Evolutionary conservation across 257 asterid species (phyloP).

Genomic region (Salvia hispanica): DNA sequence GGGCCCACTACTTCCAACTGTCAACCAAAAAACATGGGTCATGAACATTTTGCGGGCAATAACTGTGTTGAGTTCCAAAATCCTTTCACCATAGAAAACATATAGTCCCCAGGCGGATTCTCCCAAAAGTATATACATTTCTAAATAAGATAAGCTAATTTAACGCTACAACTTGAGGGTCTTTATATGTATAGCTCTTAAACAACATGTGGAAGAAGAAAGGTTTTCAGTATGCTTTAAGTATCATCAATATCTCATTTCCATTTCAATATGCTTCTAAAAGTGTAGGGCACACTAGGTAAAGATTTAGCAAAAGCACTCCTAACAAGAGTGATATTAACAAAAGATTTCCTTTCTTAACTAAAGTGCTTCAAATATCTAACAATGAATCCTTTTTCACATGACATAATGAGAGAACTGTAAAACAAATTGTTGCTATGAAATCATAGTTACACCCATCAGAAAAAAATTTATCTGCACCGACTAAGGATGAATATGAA

Average conservation of each 20-base stretch:
- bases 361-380: background rate
- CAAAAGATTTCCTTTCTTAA: background rate
- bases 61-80: conserved; percentile 1
- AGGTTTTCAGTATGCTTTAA: background rate
- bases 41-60: conserved; percentile 5
- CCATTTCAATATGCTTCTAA: background rate
- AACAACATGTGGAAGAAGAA: background rate
- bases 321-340: background rate
- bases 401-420: background rate
- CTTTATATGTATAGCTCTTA: background rate
- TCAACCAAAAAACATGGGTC: conserved; percentile 3
- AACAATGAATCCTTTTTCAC: background rate
- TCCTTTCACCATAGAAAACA: background rate
- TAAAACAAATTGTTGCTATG: background rate
- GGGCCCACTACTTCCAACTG: conserved; percentile 95
- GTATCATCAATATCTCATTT: background rate
- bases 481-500: background rate
- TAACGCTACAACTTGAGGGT: background rate
- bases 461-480: conserved; percentile 2
- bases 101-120: background rate
- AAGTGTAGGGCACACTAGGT: background rate
- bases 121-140: background rate
- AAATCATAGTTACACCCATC: background rate
- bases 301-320: conserved; percentile 8
- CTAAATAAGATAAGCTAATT: background rate